Percentiles rank a stretch among this genome's conserved stretches.
Evolutionary conservation across 1,284 basidiomycete species (phyloP).

Genomic region (Neotropicomus parvogracilis): DNA sequence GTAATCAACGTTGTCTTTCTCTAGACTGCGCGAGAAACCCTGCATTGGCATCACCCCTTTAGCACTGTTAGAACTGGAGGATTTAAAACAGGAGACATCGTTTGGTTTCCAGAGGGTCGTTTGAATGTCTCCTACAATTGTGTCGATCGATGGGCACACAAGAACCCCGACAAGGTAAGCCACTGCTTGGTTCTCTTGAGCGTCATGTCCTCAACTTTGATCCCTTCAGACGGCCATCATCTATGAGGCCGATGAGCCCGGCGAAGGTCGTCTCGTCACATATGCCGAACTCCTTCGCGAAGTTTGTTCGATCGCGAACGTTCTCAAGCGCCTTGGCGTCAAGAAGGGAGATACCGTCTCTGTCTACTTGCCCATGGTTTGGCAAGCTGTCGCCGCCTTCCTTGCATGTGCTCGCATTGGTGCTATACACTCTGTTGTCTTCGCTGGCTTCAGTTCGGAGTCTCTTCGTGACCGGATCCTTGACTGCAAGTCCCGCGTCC

Average conservation of each 20-base stretch:
- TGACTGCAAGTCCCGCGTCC: constrained; percentile 86
- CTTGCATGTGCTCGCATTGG: constrained; percentile 97
- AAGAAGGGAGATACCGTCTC: constrained; percentile 96
- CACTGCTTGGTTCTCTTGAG: background rate
- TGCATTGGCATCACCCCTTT: constrained; percentile 93
- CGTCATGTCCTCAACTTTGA: background rate
- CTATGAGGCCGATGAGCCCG: constrained; percentile 96
- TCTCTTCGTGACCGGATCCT: constrained; percentile 90
- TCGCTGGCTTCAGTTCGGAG: constrained; percentile 98
- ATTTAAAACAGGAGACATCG: constrained; percentile 86
- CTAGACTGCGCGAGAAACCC: constrained; percentile 76
- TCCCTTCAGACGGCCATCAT: constrained; percentile 80
- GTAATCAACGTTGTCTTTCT: background rate
- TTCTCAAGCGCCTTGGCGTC: constrained; percentile 86
- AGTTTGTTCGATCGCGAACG: constrained; percentile 88
- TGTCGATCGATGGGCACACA: constrained; percentile 93
- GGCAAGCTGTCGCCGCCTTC: constrained; percentile 94
- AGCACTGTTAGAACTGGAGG: constrained; percentile 81
- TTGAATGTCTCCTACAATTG: constrained; percentile 96
- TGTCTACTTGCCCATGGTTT: constrained; percentile 86
- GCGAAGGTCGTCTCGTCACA: constrained; percentile 72
- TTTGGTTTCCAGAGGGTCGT: constrained; percentile 92
- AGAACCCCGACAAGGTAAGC: constrained; percentile 81
- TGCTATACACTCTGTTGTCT: constrained; percentile 97
- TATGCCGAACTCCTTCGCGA: constrained; percentile 88